Conservation (phyloP, 306 rosid genomes). For the Leucaena leucocephala region DNA sequence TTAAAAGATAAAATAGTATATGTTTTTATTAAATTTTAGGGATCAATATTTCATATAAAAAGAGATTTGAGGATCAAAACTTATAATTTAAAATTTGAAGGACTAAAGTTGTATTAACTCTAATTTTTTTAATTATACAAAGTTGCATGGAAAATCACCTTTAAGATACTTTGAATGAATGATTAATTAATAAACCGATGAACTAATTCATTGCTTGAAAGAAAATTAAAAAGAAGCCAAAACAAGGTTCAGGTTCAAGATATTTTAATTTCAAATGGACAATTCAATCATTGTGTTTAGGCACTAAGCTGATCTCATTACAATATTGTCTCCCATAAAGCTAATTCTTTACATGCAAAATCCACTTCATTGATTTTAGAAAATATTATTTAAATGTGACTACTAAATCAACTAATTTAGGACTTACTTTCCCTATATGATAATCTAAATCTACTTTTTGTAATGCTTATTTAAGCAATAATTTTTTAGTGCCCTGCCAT, state of each 20-base stretch:
- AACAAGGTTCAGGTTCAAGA: constrained; percentile 32
- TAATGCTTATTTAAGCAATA: neutral
- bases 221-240: constrained; percentile 23
- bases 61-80: no score
- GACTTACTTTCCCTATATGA: neutral
- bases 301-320: constrained; percentile 36
- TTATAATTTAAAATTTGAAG: no score
- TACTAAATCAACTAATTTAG: neutral
- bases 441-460: neutral
- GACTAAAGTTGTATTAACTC: no score
- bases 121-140: neutral
- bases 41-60: no score
- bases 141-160: neutral
- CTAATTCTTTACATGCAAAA: neutral
- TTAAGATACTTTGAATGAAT: neutral
- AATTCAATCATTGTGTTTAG: constrained; percentile 53
- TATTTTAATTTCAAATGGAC: constrained; percentile 19
- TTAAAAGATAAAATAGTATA: no score
- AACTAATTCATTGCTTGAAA: neutral
- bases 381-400: neutral
- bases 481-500: neutral
- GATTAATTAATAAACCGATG: neutral
- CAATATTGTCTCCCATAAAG: constrained; percentile 25
- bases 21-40: no score
- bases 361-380: constrained; percentile 40